These are phyloP conservation scores for Naganishia albida DNA, from an alignment of 1,284 basidiomycete species.

Conservation along the genomic window DNA sequence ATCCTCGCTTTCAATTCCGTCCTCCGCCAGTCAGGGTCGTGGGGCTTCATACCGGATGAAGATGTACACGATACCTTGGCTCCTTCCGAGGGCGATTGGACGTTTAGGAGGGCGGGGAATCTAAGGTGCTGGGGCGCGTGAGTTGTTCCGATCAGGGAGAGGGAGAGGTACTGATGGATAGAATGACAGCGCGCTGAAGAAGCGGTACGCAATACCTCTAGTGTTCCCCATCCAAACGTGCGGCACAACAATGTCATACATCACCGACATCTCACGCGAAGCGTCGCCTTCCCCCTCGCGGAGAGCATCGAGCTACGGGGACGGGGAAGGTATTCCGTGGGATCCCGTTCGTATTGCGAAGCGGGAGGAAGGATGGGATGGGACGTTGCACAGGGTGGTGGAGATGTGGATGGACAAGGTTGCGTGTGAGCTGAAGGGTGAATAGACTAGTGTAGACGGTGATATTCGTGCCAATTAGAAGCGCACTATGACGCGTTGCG, in stretches of 20 bases:
- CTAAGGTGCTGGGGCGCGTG: conserved; percentile 52
- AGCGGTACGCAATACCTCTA: conserved; percentile 47
- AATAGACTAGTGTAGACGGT: not conserved
- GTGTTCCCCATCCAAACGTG: conserved; percentile 15
- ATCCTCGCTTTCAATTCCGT: conserved; percentile 47
- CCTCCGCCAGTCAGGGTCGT: conserved; percentile 43
- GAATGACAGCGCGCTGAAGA: conserved; percentile 44
- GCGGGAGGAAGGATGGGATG: conserved; percentile 43
- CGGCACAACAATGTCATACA: conserved; percentile 18
- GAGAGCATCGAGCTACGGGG: conserved; percentile 7
- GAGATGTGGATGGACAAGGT: conserved; percentile 44
- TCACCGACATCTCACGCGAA: conserved; percentile 1
- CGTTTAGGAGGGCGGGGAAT: conserved; percentile 50
- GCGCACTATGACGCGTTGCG: conserved; percentile 16
- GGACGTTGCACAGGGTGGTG: conserved; percentile 40
- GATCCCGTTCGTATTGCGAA: conserved; percentile 50
- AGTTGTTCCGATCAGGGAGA: conserved; percentile 33
- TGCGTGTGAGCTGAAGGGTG: conserved; percentile 37
- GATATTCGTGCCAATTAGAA: not conserved
- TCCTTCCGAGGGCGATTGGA: conserved; percentile 42
- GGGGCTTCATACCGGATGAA: conserved; percentile 51
- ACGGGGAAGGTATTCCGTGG: conserved; percentile 41
- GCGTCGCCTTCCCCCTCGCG: conserved; percentile 4
- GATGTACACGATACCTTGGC: conserved; percentile 50
- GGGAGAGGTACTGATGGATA: not conserved